phyloP scores from a whole-genome alignment of 2,329 filamentous ascomycete species.

The Arthrocladium fulminans region DNA sequence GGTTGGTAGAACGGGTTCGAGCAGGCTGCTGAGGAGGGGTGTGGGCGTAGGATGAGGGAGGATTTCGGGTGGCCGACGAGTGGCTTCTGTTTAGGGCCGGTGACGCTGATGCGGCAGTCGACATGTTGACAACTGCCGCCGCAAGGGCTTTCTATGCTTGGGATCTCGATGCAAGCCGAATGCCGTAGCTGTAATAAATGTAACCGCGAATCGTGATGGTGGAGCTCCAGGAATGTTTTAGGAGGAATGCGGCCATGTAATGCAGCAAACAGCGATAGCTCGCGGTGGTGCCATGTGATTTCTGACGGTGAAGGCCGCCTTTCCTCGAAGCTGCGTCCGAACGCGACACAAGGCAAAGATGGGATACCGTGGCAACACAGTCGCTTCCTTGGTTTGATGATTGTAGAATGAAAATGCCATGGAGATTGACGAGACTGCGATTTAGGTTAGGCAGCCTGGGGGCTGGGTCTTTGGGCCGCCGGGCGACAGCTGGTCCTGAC shows the following conservation, averaged over 20 bases:
- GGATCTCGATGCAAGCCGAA: not conserved
- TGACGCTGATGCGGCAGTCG: constrained; percentile 38
- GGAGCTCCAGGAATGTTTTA: constrained; percentile 3
- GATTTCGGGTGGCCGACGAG: constrained; percentile 38
- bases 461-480: not conserved
- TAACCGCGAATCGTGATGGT: not conserved
- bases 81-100: constrained; percentile 42
- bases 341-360: constrained; percentile 1
- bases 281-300: not conserved
- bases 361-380: not conserved
- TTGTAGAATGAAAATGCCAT: not conserved
- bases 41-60: constrained; percentile 34
- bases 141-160: not conserved
- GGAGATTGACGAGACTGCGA: not conserved
- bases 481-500: not conserved
- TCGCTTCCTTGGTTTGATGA: not conserved
- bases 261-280: constrained; percentile 2
- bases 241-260: constrained; percentile 1
- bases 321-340: not conserved
- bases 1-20: constrained; percentile 38
- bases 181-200: not conserved
- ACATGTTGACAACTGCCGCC: constrained; percentile 26
- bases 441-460: constrained; percentile 1
- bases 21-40: constrained; percentile 36
- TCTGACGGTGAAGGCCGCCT: not conserved